Conservation (phyloP, 495 filamentous ascomycete species). For the Daldinia loculata region DNA sequence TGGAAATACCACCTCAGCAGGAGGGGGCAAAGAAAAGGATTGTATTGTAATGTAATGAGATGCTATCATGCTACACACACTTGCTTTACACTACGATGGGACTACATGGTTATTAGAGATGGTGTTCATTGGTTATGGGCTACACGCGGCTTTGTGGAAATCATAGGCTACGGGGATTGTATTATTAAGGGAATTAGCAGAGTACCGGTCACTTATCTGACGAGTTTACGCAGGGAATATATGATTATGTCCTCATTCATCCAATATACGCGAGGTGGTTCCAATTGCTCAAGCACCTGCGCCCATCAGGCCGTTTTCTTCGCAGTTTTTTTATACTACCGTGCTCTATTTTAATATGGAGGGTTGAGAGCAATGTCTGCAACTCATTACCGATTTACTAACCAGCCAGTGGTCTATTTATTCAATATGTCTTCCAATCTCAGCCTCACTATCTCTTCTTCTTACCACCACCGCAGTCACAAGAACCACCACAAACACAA, state of each 20-base stretch:
- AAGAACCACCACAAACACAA: neutral
- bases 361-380: too few species aligned
- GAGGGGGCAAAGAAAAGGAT: slow-evolving; percentile 41
- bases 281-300: neutral
- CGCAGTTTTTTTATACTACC: too few species aligned
- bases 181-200: slow-evolving; percentile 14
- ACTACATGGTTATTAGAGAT: slow-evolving; percentile 7
- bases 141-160: neutral
- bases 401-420: neutral
- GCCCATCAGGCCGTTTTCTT: neutral
- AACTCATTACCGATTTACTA: too few species aligned
- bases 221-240: slow-evolving; percentile 21
- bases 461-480: neutral
- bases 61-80: neutral
- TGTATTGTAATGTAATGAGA: slow-evolving; percentile 42
- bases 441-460: slow-evolving; percentile 10
- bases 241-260: neutral
- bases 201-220: neutral
- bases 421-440: neutral
- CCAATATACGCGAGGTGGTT: neutral
- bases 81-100: neutral
- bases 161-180: slow-evolving; percentile 19
- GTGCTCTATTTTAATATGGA: too few species aligned
- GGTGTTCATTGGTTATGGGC: slow-evolving; percentile 22
- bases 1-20: slow-evolving; percentile 12